phyloP scores from a whole-genome alignment of 2,329 filamentous ascomycete genomes.

The Cercospora berteroae region DNA sequence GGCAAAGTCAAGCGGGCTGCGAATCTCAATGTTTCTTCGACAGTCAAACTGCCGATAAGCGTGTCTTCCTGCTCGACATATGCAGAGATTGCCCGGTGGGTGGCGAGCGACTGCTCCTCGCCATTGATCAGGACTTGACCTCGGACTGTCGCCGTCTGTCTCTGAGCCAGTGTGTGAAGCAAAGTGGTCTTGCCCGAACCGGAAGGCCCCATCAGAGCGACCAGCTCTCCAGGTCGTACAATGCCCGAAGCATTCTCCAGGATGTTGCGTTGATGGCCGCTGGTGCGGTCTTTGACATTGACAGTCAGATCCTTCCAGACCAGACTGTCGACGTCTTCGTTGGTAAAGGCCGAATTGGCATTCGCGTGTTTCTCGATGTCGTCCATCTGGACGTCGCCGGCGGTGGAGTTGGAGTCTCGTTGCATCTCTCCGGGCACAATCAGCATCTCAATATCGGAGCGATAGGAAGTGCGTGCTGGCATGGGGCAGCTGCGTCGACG shows the following conservation, averaged over 20 bases:
- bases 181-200: constrained; percentile 75
- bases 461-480: constrained; percentile 19
- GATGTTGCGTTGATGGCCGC: constrained; percentile 53
- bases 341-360: constrained; percentile 44
- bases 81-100: constrained; percentile 57
- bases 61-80: constrained; percentile 87
- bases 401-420: constrained; percentile 13
- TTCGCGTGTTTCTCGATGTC: constrained; percentile 24
- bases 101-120: constrained; percentile 23
- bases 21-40: constrained; percentile 73
- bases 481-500: constrained; percentile 12
- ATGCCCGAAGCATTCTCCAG: constrained; percentile 23
- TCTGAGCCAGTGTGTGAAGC: constrained; percentile 70
- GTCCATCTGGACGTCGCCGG: constrained; percentile 12
- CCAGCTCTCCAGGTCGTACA: constrained; percentile 60
- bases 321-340: constrained; percentile 60
- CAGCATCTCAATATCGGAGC: constrained; percentile 27
- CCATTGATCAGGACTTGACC: constrained; percentile 62
- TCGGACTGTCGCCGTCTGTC: constrained; percentile 51
- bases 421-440: constrained; percentile 20
- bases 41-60: constrained; percentile 73
- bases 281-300: constrained; percentile 65
- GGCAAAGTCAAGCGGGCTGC: constrained; percentile 63
- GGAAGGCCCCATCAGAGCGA: constrained; percentile 75
- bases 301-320: constrained; percentile 65